Conservation (phyloP, 1,139 yeast species). For the Hansenula sp. region DNA sequence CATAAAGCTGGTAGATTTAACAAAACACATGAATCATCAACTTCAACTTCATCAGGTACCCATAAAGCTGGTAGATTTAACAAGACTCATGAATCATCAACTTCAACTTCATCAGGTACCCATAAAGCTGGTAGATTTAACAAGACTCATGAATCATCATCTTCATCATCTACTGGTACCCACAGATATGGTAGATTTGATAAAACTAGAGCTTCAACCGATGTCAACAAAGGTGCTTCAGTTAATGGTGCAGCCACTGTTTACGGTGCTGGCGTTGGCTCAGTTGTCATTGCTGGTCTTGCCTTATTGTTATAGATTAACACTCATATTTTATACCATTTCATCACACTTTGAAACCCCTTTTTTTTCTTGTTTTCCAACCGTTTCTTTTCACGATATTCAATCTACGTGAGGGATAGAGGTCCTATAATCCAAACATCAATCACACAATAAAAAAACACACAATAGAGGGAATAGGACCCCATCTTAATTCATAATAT, state of each 20-base stretch:
- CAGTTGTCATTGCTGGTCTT: conserved; percentile 32
- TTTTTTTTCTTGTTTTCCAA: not conserved
- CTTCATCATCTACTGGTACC: conserved; percentile 27
- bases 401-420: too few species aligned
- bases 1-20: conserved; percentile 48
- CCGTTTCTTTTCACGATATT: too few species aligned
- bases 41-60: conserved; percentile 34
- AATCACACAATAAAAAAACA: too few species aligned
- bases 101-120: conserved; percentile 33
- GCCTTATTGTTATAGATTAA: conserved; percentile 29
- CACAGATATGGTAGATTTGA: conserved; percentile 45
- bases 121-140: conserved; percentile 43
- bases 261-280: conserved; percentile 29
- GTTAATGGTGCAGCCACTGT: conserved; percentile 22
- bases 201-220: conserved; percentile 27
- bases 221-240: conserved; percentile 20
- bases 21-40: conserved; percentile 37
- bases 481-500: too few species aligned
- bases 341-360: too few species aligned
- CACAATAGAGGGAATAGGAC: too few species aligned
- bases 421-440: too few species aligned
- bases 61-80: conserved; percentile 41
- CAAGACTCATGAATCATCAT: conserved; percentile 31
- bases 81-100: conserved; percentile 28
- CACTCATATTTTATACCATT: conserved; percentile 4